Evolutionary conservation across 2,329 filamentous ascomycete species (phyloP), one percentile per base, ranked within the genome.

Genomic region (Calonectria naviculata): DNA sequence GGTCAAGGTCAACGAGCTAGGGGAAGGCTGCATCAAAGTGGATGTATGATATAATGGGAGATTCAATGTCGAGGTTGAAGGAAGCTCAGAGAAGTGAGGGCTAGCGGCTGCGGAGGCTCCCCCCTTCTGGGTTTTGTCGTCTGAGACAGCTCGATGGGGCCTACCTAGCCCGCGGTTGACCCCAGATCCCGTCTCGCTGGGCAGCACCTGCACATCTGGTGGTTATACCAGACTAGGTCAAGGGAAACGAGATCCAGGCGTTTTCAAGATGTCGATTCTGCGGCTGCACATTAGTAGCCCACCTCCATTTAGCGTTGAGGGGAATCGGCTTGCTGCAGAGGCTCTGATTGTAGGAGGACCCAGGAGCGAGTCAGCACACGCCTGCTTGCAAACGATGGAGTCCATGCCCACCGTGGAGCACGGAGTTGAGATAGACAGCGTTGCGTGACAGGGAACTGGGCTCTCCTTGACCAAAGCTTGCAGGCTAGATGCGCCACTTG

Each of bases 11-110:
- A 62, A 64, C 29, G 46, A 68, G 62, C 52, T 58, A 58, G 71
- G 66, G 73, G 70, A 72, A 64, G 71, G 75, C 75, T 77, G 72
- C 75, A 77, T 77, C 74, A 68, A 58, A 49, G 70, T 71, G 65
- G 65, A 68, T 63, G 66, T 54, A 68, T 68, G 36, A 63, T 64
- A 68, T 63, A 68, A 63, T 63, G 46, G 38, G 47, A 54, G 61
- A 68, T 68, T 46, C 66, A 58, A 56, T 36, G 36, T 28, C 29
- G 38, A 56, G 46, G 56, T 61, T 61, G 56, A 61, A 44, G 34
- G 56, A 61, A 61, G 56, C 28, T 24, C 24, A 44, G 36, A 31
- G 56, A 61, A 61, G n/a, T 44, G 19, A 61, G 56, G 52, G 52
- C 34, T 58, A 58, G 52, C 34, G 52, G 52, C 52, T 58, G 52